Base-by-base conservation (phyloP, 768 basidiomycete species). In the Gelatoporia subvermispora region DNA sequence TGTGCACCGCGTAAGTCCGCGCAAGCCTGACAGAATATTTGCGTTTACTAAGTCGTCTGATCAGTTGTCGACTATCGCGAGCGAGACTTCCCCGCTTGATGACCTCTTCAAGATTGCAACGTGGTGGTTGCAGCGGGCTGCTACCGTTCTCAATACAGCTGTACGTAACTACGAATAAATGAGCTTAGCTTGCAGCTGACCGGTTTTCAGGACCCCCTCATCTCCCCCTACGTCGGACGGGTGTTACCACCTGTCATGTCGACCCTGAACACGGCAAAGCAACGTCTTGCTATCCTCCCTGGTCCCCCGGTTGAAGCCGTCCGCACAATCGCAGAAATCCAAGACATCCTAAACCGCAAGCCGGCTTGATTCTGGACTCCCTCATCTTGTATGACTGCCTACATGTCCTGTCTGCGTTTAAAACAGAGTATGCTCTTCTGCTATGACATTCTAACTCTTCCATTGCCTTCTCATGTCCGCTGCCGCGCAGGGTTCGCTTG, bases 121-220 rank as follows among this genome's bases (percentile, higher is more conserved):
- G 48, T 91, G 90, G 88, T 93, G 89, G 89, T 69, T 93, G 55
- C 87, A 91, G 61, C 82, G 89, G 47, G 75, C 85, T 34, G 72
- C 86, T 7, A 71, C 77, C 13, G 73, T 83, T 25, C 75, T 92
- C 54, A 85, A 85, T 60, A 82, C 88, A 43, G 83, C 82, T 58
- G 86, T 85, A 62, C 22, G 75, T 70, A 4, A 47, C 15, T 41
- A 8, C 15, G n/a, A 39, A 11, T 15, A 10, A n/a, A 35, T 35
- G 8, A 17, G 47, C 17, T 25, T n/a, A n/a, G n/a, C n/a, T 40
- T 31, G 5, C 47, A 18, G 38, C 53, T 61, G 16, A 60, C 22
- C 13, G 34, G 41, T 31, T 34, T 45, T 37, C 58, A 87, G 84
- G 87, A 91, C 65, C 85, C 85, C 54, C 73, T 90, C 28, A 90